Percentiles rank a stretch among this genome's conserved stretches.
These are phyloP conservation scores for Vigna trinervia DNA, from an alignment of 306 rosid genomes.

Conservation along the genomic window DNA sequence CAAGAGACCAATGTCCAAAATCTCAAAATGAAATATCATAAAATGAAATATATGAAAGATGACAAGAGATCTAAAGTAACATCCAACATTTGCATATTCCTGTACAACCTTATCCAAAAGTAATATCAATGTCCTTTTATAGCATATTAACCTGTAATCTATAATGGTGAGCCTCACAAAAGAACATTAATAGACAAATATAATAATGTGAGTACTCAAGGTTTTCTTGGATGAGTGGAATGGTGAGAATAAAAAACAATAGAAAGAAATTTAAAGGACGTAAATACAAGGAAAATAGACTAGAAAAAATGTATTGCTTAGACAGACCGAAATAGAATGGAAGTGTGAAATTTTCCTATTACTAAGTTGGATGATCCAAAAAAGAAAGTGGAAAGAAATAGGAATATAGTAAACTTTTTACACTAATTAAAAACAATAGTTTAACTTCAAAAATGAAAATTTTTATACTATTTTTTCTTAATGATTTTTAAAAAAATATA, in stretches of 20 bases:
- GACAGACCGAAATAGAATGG: background rate
- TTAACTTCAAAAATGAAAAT: background rate
- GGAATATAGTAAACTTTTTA: background rate
- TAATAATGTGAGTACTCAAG: background rate
- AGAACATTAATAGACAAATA: background rate
- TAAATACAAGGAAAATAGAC: background rate
- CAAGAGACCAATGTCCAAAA: background rate
- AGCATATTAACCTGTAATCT: background rate
- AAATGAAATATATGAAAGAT: background rate
- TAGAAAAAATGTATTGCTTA: background rate
- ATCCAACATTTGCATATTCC: background rate
- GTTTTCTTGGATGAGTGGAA: background rate
- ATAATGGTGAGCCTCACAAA: background rate
- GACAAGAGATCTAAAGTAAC: background rate
- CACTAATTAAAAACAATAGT: background rate
- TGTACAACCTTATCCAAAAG: background rate
- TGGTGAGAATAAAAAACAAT: background rate
- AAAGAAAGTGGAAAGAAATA: background rate
- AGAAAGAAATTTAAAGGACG: background rate
- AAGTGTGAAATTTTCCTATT: background rate
- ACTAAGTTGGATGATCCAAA: background rate
- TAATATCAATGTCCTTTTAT: background rate
- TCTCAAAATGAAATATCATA: background rate
- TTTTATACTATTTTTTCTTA: background rate
- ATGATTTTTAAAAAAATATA: background rate